Evolutionary conservation across 1,139 yeast species (phyloP).

Genomic region (Suhomyces panamericanus): DNA sequence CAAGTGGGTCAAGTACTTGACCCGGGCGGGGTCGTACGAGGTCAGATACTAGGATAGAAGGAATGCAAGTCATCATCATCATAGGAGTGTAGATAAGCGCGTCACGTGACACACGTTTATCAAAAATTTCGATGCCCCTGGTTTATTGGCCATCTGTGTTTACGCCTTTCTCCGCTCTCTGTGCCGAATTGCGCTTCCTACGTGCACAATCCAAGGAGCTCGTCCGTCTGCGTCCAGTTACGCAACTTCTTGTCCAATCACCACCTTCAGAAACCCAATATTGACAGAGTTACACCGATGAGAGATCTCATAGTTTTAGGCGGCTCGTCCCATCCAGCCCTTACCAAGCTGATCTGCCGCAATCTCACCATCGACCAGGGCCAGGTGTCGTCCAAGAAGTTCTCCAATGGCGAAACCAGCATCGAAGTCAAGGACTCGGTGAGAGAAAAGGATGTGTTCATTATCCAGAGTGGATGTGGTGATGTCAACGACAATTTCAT

Average conservation of each 20-base stretch:
- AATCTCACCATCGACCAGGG: conserved; percentile 64
- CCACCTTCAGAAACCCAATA: neutral
- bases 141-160: neutral
- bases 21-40: conserved; percentile 79
- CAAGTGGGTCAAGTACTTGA: conserved; percentile 82
- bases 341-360: conserved; percentile 62
- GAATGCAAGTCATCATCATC: too few species aligned
- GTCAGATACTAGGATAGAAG: conserved; percentile 51
- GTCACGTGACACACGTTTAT: conserved; percentile 8
- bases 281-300: conserved; percentile 42
- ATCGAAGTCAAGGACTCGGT: conserved; percentile 81
- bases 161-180: too few species aligned
- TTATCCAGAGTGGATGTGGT: conserved; percentile 80
- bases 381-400: conserved; percentile 55
- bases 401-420: conserved; percentile 87
- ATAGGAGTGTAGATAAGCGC: neutral
- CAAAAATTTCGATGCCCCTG: conserved; percentile 1
- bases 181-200: too few species aligned
- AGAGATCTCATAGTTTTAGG: conserved; percentile 76
- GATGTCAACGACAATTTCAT: conserved; percentile 88
- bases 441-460: conserved; percentile 90
- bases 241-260: neutral
- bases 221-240: too few species aligned
- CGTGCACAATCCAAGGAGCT: too few species aligned
- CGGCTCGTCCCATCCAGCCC: conserved; percentile 71